These are phyloP conservation scores for Vickermania ingenoplastis DNA, from an alignment of 208 protist genomes.

Conservation along the genomic window DNA sequence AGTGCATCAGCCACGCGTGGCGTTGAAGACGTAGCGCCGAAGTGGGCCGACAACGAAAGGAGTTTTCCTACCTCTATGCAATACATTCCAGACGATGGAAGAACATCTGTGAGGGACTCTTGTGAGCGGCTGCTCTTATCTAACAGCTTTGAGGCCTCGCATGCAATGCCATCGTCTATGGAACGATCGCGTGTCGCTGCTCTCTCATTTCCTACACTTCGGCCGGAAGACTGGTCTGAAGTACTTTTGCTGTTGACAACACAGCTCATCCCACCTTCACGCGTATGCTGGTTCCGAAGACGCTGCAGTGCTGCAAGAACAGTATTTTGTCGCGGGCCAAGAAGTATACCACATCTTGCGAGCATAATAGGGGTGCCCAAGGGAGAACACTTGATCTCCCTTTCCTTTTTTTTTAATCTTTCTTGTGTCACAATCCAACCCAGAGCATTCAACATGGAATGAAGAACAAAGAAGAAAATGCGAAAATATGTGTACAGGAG, in stretches of 20 bases:
- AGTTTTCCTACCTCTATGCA: slow-evolving; percentile 71
- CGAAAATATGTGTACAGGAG: slow-evolving; percentile 5
- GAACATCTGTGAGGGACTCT: slow-evolving; percentile 56
- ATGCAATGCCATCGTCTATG: no score
- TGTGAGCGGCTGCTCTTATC: slow-evolving; percentile 28
- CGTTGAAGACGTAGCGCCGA: slow-evolving; percentile 46
- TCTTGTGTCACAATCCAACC: neutral
- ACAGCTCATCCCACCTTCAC: slow-evolving; percentile 6
- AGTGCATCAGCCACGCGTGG: slow-evolving; percentile 48
- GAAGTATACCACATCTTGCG: neutral
- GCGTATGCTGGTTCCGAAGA: slow-evolving; percentile 29
- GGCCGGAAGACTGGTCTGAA: no score
- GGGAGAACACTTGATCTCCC: slow-evolving; percentile 1
- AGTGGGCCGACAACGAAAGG: slow-evolving; percentile 41
- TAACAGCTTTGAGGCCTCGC: slow-evolving; percentile 51
- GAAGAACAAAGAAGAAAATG: slow-evolving; percentile 7
- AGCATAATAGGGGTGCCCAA: no score
- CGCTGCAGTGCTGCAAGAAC: slow-evolving; percentile 30
- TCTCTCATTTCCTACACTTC: no score
- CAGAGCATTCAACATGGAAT: neutral
- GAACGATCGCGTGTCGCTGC: no score
- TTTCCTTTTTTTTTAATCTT: slow-evolving; percentile 1
- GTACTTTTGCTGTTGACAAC: neutral
- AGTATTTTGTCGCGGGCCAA: slow-evolving; percentile 11
- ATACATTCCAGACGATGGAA: slow-evolving; percentile 21